phyloP scores from a whole-genome alignment of 176 grass and related monocot genomes.

The Melocanna baccifera region DNA sequence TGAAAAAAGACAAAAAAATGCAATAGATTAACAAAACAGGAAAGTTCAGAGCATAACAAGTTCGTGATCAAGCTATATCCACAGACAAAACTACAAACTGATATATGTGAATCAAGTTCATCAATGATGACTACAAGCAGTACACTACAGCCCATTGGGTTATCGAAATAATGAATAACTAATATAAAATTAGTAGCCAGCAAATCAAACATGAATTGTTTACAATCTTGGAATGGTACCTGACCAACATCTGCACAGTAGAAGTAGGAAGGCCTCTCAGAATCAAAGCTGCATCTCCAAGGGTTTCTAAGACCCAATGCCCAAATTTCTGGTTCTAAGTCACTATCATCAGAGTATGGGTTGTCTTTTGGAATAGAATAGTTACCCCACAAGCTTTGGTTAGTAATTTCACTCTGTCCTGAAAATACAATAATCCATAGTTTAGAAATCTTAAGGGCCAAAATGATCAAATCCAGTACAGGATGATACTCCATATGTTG shows the following conservation, averaged over 20 bases:
- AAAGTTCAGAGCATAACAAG: not conserved
- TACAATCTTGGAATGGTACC: conserved; percentile 39
- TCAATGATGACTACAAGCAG: not conserved
- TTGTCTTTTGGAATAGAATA: conserved; percentile 94
- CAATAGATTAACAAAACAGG: not conserved
- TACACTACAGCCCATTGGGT: not conserved
- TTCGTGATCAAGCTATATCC: not conserved
- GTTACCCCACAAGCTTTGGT: conserved; percentile 80
- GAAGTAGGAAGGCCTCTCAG: conserved; percentile 77
- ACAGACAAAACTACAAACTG: not conserved
- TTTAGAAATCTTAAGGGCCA: not conserved
- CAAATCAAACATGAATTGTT: not conserved
- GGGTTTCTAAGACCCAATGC: conserved; percentile 88
- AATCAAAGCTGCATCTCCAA: conserved; percentile 94
- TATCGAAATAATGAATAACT: not conserved
- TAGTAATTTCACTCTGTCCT: conserved; percentile 28
- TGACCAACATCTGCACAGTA: conserved; percentile 84
- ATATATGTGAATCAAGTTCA: not conserved
- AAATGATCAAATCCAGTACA: not conserved
- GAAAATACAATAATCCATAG: not conserved
- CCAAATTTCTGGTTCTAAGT: conserved; percentile 71
- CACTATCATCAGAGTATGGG: conserved; percentile 51
- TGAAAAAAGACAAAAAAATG: not conserved
- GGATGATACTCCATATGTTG: not conserved
- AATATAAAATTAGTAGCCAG: not conserved